Base-by-base conservation (phyloP, 2,329 filamentous ascomycete genomes). In the Blastomyces silverae region DNA sequence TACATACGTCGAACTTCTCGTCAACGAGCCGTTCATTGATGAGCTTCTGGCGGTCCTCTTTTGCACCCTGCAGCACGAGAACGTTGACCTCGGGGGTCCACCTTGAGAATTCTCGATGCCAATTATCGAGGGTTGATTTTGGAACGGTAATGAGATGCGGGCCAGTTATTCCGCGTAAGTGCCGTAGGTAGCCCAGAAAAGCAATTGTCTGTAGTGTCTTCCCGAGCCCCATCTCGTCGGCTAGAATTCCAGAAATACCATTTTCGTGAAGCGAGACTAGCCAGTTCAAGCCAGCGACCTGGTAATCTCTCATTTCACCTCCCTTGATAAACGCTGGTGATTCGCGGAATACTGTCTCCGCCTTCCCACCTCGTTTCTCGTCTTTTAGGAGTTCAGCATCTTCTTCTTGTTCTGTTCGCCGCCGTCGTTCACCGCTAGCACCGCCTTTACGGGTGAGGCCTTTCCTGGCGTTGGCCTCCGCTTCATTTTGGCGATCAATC, bases 81-180 rank as follows among this genome's bases (percentile, higher is more conserved):
- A 97, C 91, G 71, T 97, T 91, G 71, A 97, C 90, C 66, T 97
- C 94, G 0, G 94, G 94, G 0, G 93, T 97, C 94, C 94, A 99
- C 73, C 82, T 90, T 63, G 84, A 84, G 74, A 97, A 97, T 75
- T 99, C 94, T 71, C 94, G 87, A 79, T 92, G 91, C 94, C 94
- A 99, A 78, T 99, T 99, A 79, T 99, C 93, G 7, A 99, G 84
- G 0, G 94, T 99, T 15, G 94, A 97, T 76, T 99, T 99, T 53
- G 94, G 94, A 5, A 99, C 94, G 5, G 86, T 89, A 62, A 99
- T 85, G 55, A 99, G 82, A 79, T 99, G 94, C 5, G 94, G 94
- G 0, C 94, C 94, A 7, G 85, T 91, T 70, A 92, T 97, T 67
- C 87, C 91, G 78, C 91, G 89, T 66, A 97, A 86, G 77, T 96